These are phyloP conservation scores for Eremomyces bilateralis DNA, from an alignment of 495 filamentous ascomycete species.

Conservation along the genomic window DNA sequence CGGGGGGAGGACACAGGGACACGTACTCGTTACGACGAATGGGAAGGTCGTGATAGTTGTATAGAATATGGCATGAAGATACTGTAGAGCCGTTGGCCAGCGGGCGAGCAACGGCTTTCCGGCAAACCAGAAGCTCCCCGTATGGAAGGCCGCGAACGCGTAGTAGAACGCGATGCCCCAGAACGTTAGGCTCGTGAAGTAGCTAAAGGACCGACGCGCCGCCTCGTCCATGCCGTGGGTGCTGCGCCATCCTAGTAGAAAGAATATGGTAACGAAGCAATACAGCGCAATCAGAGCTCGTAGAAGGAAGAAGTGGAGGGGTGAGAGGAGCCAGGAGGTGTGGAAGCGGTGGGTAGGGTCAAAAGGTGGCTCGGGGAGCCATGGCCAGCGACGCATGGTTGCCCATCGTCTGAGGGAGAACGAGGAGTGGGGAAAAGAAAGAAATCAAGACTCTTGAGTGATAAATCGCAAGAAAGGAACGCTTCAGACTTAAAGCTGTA, in stretches of 20 bases:
- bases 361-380: too few species aligned
- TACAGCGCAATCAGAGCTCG: slow-evolving; percentile 45
- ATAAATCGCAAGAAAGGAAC: too few species aligned
- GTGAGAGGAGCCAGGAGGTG: slow-evolving; percentile 59
- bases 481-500: too few species aligned
- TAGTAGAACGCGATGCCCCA: slow-evolving; percentile 70
- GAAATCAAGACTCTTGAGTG: too few species aligned
- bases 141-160: slow-evolving; percentile 39
- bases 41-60: slow-evolving; percentile 44
- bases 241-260: slow-evolving; percentile 39
- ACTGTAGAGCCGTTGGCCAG: slow-evolving; percentile 40
- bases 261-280: slow-evolving; percentile 45
- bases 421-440: too few species aligned
- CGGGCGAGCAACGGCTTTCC: slow-evolving; percentile 32
- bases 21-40: slow-evolving; percentile 34
- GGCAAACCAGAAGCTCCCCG: slow-evolving; percentile 33
- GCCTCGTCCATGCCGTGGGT: slow-evolving; percentile 17
- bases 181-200: slow-evolving; percentile 60
- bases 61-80: slow-evolving; percentile 43
- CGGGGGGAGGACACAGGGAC: neutral
- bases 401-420: too few species aligned
- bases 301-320: slow-evolving; percentile 31
- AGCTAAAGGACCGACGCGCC: slow-evolving; percentile 39
- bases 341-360: slow-evolving; percentile 26
- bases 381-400: too few species aligned